phyloP scores from a whole-genome alignment of 495 filamentous ascomycete species.

The Hypomontagnella submonticulosa region DNA sequence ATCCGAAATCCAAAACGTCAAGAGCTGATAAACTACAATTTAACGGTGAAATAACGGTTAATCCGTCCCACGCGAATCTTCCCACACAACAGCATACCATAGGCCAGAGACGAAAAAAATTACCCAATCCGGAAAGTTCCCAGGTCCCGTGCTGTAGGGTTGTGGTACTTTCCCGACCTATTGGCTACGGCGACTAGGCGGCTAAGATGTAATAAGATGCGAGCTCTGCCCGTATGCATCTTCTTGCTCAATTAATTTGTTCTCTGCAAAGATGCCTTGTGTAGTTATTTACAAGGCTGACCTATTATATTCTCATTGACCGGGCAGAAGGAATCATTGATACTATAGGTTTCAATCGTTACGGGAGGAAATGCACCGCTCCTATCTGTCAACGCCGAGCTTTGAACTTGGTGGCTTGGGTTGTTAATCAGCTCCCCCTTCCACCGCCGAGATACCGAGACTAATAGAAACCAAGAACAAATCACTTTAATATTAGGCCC shows the following conservation, averaged over 20 bases:
- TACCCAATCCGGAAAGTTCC: conserved; percentile 31
- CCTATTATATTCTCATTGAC: too few species aligned
- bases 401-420: conserved; percentile 3
- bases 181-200: conserved; percentile 12
- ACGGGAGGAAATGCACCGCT: too few species aligned
- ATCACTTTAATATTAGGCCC: conserved; percentile 12
- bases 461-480: conserved; percentile 17
- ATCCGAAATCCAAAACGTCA: too few species aligned
- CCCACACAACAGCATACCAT: conserved; percentile 35
- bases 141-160: conserved; percentile 8
- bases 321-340: too few species aligned
- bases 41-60: too few species aligned
- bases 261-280: too few species aligned
- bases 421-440: neutral
- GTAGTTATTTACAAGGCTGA: too few species aligned
- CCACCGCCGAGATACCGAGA: conserved; percentile 34
- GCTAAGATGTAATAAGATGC: neutral
- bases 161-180: neutral
- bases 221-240: neutral
- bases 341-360: too few species aligned
- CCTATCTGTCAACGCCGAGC: conserved; percentile 15
- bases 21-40: too few species aligned
- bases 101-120: conserved; percentile 26
- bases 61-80: too few species aligned
- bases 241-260: neutral